Conservation (phyloP, 768 basidiomycete species). For the Trametes cubensis region DNA sequence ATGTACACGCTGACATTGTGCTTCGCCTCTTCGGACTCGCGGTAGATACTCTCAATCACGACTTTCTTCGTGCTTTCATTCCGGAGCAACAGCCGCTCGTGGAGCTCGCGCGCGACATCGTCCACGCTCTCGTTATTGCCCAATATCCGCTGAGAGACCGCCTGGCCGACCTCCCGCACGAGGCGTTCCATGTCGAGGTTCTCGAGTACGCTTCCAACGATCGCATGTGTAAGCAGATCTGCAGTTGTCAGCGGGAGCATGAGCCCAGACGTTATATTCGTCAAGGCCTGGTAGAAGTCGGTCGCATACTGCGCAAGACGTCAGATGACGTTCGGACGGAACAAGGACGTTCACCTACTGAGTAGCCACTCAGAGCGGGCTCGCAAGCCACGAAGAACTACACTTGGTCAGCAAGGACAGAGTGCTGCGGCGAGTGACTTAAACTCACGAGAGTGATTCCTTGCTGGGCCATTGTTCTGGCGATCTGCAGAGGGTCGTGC, state of each 20-base stretch:
- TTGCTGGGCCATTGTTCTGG: slow-evolving; percentile 83
- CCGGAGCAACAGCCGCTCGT: slow-evolving; percentile 85
- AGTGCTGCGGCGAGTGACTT: neutral
- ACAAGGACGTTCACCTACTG: slow-evolving; percentile 48
- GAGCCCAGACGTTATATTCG: slow-evolving; percentile 88
- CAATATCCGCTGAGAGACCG: slow-evolving; percentile 89
- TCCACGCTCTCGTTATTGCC: slow-evolving; percentile 95
- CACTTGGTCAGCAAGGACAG: slow-evolving; percentile 9
- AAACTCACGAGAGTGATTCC: slow-evolving; percentile 85
- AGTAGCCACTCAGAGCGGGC: slow-evolving; percentile 91
- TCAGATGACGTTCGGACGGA: slow-evolving; percentile 21
- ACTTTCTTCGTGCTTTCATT: slow-evolving; percentile 98
- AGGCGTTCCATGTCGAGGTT: slow-evolving; percentile 98
- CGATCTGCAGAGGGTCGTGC: slow-evolving; percentile 84
- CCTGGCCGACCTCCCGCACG: slow-evolving; percentile 91
- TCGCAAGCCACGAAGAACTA: slow-evolving; percentile 99
- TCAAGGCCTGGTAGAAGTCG: slow-evolving; percentile 94
- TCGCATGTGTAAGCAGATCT: slow-evolving; percentile 91
- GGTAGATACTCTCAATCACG: slow-evolving; percentile 95
- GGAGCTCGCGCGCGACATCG: slow-evolving; percentile 92
- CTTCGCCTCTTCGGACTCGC: slow-evolving; percentile 82
- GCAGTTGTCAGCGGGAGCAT: slow-evolving; percentile 97
- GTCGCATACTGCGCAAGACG: slow-evolving; percentile 67
- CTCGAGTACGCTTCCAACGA: slow-evolving; percentile 94
- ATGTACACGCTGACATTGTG: slow-evolving; percentile 91